Evolutionary conservation across 2,329 filamentous ascomycete genomes (phyloP).

Genomic region (Ceratocystis lukuohia): DNA sequence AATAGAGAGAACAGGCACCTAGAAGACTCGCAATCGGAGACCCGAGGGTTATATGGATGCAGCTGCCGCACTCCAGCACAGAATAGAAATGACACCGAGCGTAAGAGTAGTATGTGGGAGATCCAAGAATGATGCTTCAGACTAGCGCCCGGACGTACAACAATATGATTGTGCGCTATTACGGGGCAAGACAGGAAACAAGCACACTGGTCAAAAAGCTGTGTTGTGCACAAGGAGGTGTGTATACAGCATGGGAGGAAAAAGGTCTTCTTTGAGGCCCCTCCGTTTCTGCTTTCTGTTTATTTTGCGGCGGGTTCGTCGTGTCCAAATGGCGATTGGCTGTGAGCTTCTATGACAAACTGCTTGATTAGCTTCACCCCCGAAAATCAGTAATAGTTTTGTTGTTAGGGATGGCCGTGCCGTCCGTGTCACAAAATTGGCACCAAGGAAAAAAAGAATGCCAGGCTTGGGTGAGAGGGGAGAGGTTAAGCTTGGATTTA

Average conservation of each 20-base stretch:
- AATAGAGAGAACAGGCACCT: background rate
- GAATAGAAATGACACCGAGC: background rate
- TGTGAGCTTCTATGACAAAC: background rate
- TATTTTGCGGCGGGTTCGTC: background rate
- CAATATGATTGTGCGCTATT: slow-evolving; percentile 1
- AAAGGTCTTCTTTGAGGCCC: background rate
- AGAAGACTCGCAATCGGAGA: background rate
- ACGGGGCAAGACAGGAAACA: background rate
- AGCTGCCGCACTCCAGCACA: background rate
- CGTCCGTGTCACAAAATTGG: slow-evolving; percentile 4
- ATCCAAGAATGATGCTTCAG: background rate
- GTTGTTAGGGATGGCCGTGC: slow-evolving; percentile 3
- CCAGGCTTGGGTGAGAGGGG: background rate
- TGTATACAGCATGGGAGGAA: background rate
- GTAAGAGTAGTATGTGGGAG: background rate
- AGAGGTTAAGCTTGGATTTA: background rate
- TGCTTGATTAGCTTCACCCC: background rate
- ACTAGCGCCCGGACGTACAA: slow-evolving; percentile 2
- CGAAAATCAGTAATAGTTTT: background rate
- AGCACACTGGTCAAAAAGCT: background rate
- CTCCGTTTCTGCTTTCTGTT: background rate
- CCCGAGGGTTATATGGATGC: background rate
- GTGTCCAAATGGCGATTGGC: background rate
- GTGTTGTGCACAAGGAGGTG: background rate
- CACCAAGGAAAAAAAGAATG: background rate